Base-by-base conservation (phyloP, 1,139 yeast species). In the Pichia sp. region DNA sequence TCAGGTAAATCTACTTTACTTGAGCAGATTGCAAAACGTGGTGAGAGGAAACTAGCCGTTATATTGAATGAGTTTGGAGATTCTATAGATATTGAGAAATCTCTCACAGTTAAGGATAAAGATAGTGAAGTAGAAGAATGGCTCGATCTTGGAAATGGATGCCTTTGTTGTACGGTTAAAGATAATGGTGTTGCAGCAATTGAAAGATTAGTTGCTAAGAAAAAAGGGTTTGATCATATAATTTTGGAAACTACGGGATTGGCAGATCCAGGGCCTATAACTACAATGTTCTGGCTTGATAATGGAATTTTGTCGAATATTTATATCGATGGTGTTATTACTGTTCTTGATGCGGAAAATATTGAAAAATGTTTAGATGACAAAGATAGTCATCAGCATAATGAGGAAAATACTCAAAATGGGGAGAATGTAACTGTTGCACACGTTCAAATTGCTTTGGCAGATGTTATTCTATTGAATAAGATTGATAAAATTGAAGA, bases 221-320 rank as follows among this genome's bases (percentile, higher is more conserved):
- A 76, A 34, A 72, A 72, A 41, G 61, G 55, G 1, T 89, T 91
- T 45, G 98, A 93, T 59, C 84, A 91, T 56, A 88, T 91, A 22
- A 61, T 91, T 22, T 65, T 93, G 42, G 99, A 91, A 58, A 93
- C 99, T 0, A 86, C 96, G 0, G 99, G 99, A 0, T 71, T 93
- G n/a, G 98, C 99, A 0, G 97, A 91, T 58, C 98, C 98, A 0
- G 96, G 83, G 0, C 97, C 97, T 0, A 86, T 91, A 28, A 96
- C 96, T 8, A 77, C 79, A 51, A 91, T 91, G 96, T 91, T 91
- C 61, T 91, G 98, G 98, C 69, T 89, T 31, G 98, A 91, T 59
- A 93, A 84, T 28, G 96, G 91, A 0, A 66, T 91, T 42, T 72
- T 81, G 11, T 80, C 95, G 6, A 80, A 78, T 50, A 85, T 91